Evolutionary conservation across 306 rosid species (phyloP).

Genomic region (Gastrolobium bilobum): DNA sequence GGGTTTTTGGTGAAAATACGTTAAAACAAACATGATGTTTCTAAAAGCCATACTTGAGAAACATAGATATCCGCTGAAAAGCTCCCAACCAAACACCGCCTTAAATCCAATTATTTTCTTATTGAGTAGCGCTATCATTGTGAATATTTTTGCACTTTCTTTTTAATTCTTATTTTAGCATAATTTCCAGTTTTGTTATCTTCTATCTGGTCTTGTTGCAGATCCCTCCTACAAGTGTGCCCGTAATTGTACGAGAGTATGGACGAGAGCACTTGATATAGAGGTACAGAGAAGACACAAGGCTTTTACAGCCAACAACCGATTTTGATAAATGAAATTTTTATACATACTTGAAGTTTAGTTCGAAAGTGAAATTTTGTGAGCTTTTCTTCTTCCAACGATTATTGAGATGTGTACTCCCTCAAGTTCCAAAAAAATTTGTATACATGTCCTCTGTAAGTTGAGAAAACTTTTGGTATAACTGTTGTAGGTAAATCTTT

Average conservation of each 20-base stretch:
- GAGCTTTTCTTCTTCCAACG: neutral
- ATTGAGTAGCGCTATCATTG: neutral
- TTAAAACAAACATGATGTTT: too few species aligned
- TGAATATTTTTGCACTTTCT: neutral
- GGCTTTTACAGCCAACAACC: neutral
- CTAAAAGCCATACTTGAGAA: too few species aligned
- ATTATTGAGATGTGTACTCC: slow-evolving; percentile 29
- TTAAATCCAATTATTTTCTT: slow-evolving; percentile 23
- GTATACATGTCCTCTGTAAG: neutral
- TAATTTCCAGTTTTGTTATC: neutral
- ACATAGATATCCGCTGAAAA: too few species aligned
- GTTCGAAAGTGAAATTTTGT: neutral
- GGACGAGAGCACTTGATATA: slow-evolving; percentile 66
- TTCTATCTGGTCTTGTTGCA: slow-evolving; percentile 45
- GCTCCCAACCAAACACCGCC: too few species aligned
- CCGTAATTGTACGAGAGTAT: slow-evolving; percentile 87
- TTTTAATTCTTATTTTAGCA: neutral
- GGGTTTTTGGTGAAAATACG: too few species aligned
- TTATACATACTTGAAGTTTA: neutral
- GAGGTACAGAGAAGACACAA: slow-evolving; percentile 41
- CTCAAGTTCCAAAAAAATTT: neutral
- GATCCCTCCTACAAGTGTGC: slow-evolving; percentile 92
- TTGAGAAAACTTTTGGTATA: too few species aligned
- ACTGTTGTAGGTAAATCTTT: too few species aligned
- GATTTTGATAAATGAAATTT: slow-evolving; percentile 32